These are phyloP conservation scores for Excoecaria agallocha DNA, from an alignment of 345 rosid species.

Conservation along the genomic window DNA sequence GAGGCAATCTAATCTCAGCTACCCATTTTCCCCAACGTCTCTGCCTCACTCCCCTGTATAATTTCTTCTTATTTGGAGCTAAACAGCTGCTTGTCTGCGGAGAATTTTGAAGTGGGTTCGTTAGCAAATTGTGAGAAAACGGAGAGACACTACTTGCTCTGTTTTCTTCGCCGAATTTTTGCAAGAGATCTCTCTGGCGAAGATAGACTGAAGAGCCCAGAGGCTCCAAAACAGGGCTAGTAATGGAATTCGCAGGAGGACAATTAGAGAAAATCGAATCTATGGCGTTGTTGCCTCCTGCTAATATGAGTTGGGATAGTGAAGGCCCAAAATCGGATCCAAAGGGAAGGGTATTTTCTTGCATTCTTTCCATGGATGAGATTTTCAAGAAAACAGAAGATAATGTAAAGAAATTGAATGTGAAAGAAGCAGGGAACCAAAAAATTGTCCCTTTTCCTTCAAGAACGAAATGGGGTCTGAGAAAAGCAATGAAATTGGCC, in stretches of 20 bases:
- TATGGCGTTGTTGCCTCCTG: constrained; percentile 68
- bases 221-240: constrained; percentile 35
- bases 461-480: background rate
- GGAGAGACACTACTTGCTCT: constrained; percentile 13
- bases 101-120: constrained; percentile 36
- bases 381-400: background rate
- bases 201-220: constrained; percentile 85
- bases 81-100: constrained; percentile 18
- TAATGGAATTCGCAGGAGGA: constrained; percentile 25
- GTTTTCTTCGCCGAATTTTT: constrained; percentile 57
- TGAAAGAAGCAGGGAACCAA: constrained; percentile 22
- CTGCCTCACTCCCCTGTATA: constrained; percentile 98
- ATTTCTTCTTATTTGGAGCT: constrained; percentile 58
- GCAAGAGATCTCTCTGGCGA: constrained; percentile 74
- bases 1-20: constrained; percentile 92
- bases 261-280: constrained; percentile 82
- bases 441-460: constrained; percentile 30
- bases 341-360: constrained; percentile 30
- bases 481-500: too few relatives aligned
- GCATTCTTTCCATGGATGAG: constrained; percentile 35
- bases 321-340: constrained; percentile 45
- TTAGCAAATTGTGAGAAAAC: background rate
- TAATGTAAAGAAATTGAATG: background rate
- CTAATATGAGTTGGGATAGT: constrained; percentile 68
- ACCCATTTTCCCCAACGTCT: constrained; percentile 99